Evolutionary conservation across 2,329 filamentous ascomycete genomes (phyloP).

Genomic region (Aurifilum marmelostoma): DNA sequence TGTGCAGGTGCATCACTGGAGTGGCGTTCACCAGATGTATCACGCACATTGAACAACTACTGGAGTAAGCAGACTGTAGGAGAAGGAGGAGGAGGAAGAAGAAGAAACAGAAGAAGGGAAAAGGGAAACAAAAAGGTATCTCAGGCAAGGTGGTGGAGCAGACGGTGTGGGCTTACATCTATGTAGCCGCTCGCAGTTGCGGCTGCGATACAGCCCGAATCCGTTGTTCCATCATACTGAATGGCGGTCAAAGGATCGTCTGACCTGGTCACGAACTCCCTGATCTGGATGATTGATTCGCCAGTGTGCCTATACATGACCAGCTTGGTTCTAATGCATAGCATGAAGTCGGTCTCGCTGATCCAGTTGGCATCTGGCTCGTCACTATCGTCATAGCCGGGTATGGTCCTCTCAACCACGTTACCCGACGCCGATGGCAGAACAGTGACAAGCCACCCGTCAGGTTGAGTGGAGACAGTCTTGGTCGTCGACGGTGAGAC

Average conservation of each 20-base stretch:
- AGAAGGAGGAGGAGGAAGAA: neutral
- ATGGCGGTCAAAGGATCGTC: slow-evolving; percentile 60
- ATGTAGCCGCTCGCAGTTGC: slow-evolving; percentile 62
- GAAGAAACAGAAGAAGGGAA: too few species aligned
- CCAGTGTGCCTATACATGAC: slow-evolving; percentile 52
- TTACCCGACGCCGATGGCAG: slow-evolving; percentile 50
- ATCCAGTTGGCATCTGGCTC: slow-evolving; percentile 64
- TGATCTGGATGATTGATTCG: slow-evolving; percentile 48
- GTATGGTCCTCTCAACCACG: slow-evolving; percentile 52
- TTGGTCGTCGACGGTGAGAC: slow-evolving; percentile 61
- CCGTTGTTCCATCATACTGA: slow-evolving; percentile 55
- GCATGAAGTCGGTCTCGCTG: slow-evolving; percentile 59
- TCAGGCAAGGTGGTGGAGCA: too few species aligned
- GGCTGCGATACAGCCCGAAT: slow-evolving; percentile 56
- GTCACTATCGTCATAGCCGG: slow-evolving; percentile 53
- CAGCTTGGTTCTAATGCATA: slow-evolving; percentile 61
- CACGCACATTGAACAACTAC: slow-evolving; percentile 52
- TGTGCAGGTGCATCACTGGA: slow-evolving; percentile 58
- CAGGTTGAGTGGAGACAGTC: slow-evolving; percentile 32
- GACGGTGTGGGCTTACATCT: slow-evolving; percentile 63
- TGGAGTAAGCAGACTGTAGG: neutral
- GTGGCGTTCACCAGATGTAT: slow-evolving; percentile 55
- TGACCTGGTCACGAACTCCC: slow-evolving; percentile 56
- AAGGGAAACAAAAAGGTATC: neutral
- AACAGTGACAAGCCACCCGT: slow-evolving; percentile 58